A percentile compares a stretch with the other conserved stretches of the same genome.
These are phyloP conservation scores for Didymella segeticola DNA, from an alignment of 2,329 filamentous ascomycete species.

Conservation along the genomic window DNA sequence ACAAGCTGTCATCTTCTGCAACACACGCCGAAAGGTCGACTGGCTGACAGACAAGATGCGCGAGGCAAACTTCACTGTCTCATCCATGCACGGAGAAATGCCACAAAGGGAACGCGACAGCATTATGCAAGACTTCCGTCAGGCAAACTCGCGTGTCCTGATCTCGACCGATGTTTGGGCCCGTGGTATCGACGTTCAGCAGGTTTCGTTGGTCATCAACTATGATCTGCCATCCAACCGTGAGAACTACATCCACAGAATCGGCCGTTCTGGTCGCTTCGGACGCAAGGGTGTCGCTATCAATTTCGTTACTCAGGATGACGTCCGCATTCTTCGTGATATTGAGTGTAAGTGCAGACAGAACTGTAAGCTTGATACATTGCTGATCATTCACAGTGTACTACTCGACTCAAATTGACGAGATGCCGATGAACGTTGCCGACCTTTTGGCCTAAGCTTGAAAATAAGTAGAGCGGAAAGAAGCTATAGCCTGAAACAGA, in stretches of 20 bases:
- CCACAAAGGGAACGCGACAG: conserved; percentile 96
- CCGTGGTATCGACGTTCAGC: conserved; percentile 97
- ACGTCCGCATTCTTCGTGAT: conserved; percentile 95
- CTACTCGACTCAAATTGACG: conserved; percentile 95
- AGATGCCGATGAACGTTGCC: conserved; percentile 93
- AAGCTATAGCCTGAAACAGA: not conserved
- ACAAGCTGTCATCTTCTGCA: conserved; percentile 99
- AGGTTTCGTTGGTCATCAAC: conserved; percentile 98
- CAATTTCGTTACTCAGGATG: conserved; percentile 98
- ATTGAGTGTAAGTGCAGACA: conserved; percentile 75
- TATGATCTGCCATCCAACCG: conserved; percentile 98
- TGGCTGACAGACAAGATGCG: conserved; percentile 99
- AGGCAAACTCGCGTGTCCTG: conserved; percentile 92
- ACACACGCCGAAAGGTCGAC: conserved; percentile 97
- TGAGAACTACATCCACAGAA: conserved; percentile 99
- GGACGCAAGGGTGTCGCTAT: conserved; percentile 98
- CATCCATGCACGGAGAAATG: conserved; percentile 99
- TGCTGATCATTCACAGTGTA: conserved; percentile 68
- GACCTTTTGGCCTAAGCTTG: conserved; percentile 39
- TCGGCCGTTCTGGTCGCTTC: conserved; percentile 93
- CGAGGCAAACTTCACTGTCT: conserved; percentile 97
- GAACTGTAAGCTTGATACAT: not conserved
- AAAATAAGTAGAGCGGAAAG: not conserved
- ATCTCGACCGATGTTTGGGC: conserved; percentile 99
- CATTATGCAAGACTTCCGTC: conserved; percentile 99